Base-by-base conservation (phyloP, 139 green algal species). In the Ettlia oleoabundans region DNA sequence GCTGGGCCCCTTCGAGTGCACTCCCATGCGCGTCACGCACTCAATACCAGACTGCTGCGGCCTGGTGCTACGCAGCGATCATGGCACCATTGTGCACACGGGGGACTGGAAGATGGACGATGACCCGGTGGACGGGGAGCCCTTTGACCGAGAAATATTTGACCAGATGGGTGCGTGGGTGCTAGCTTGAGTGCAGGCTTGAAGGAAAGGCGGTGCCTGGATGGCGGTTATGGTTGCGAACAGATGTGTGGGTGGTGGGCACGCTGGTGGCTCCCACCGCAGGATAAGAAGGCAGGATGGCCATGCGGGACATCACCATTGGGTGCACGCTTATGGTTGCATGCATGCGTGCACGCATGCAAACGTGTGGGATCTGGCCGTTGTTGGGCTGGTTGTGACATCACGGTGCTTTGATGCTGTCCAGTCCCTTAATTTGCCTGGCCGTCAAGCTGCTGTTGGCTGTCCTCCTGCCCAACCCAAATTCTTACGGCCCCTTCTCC, bases 61-160 rank as follows among this genome's bases (percentile, higher is more conserved):
- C 37, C 85, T 98, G 33, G 94, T 99, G 26, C 87, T 99, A 80
- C 90, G 96, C 10, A 94, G 84, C 76, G 93, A 96, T 21, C 83
- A 96, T 43, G 95, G 96, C 58, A 98, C 85, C 85, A 97, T 99
- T 33, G 90, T 99, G 64, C 95, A 98, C 90, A 96, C 94, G 4
- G 75, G 93, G 18, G 96, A 99, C 89, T 99, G 95, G 95, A 98
- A 99, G 92, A 99, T 99, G 43, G 97, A 99, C 70, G 97, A 99
- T 87, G 89, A 93, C 47, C 97, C 97, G 0, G 62, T 98, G 15
- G 97, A 99, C 84, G 96, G 95, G 1, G 69, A 97, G 69, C 35
- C 81, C 10, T 99, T 99, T 85, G 96, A 99, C 88, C 89, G 97
- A 40, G 88, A 86, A 19, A 84, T 89, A 7, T 97, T 99, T 85